These are phyloP conservation scores for Gymnopilus dilepis DNA, from an alignment of 768 basidiomycete genomes.

Conservation along the genomic window DNA sequence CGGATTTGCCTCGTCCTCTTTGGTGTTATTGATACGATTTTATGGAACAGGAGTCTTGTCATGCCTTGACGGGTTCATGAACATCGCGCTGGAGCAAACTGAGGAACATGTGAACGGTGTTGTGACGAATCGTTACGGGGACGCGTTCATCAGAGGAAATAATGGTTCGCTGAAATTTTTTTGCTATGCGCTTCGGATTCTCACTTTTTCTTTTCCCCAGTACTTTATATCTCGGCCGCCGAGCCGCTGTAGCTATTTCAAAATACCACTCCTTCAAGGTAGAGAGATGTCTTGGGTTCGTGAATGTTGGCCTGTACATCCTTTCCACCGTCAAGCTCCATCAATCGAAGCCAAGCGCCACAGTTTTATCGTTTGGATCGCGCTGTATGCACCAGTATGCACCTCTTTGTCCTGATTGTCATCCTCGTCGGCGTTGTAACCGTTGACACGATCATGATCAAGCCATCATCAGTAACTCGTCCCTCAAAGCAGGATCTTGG, in stretches of 20 bases:
- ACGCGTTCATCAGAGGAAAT: conserved; percentile 94
- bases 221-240: conserved; percentile 80
- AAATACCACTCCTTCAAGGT: neutral
- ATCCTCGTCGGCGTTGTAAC: too few relatives aligned
- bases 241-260: conserved; percentile 45
- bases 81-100: conserved; percentile 96
- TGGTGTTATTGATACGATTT: neutral
- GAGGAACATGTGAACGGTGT: conserved; percentile 91
- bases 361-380: too few relatives aligned
- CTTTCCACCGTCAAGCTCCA: too few relatives aligned
- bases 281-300: neutral
- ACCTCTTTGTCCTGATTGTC: too few relatives aligned
- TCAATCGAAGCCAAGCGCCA: too few relatives aligned
- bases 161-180: conserved; percentile 61
- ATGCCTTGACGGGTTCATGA: conserved; percentile 99
- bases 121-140: conserved; percentile 91
- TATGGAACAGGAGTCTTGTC: conserved; percentile 76
- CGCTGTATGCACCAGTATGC: too few relatives aligned
- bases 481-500: too few relatives aligned
- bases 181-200: neutral
- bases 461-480: too few relatives aligned
- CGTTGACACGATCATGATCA: too few relatives aligned
- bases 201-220: conserved; percentile 39
- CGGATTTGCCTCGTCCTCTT: neutral
- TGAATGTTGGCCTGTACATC: too few relatives aligned